A percentile compares a stretch with the other conserved stretches of the same genome.
Evolutionary conservation across 2,329 filamentous ascomycete genomes (phyloP).

Genomic region (Graphilbum ipis-grandicollis): DNA sequence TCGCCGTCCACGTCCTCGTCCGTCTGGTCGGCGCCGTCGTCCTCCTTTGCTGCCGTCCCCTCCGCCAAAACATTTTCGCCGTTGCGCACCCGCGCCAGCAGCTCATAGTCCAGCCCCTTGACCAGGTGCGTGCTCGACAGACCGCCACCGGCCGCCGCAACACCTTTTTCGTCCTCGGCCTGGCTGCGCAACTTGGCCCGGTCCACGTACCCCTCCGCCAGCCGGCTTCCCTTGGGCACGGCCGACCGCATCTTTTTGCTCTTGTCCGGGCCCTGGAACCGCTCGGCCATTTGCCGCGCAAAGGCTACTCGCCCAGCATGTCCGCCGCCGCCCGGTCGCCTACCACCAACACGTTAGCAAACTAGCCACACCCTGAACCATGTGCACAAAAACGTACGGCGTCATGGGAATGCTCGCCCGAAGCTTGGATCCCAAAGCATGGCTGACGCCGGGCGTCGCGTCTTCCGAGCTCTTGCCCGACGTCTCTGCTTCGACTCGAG

Average conservation of each 20-base stretch:
- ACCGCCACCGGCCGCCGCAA: conserved; percentile 70
- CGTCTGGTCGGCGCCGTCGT: conserved; percentile 14
- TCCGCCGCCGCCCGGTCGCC: conserved; percentile 46
- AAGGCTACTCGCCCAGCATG: conserved; percentile 48
- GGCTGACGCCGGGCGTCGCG: too few relatives aligned
- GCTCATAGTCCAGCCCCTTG: conserved; percentile 76
- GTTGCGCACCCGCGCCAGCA: conserved; percentile 50
- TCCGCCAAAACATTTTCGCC: conserved; percentile 47
- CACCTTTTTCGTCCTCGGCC: conserved; percentile 32
- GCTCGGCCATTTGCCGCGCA: conserved; percentile 67
- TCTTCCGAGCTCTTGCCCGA: too few relatives aligned
- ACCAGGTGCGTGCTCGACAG: conserved; percentile 68
- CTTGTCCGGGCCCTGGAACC: conserved; percentile 35
- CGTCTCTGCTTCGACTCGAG: too few relatives aligned
- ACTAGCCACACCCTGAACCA: too few relatives aligned
- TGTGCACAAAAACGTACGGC: too few relatives aligned
- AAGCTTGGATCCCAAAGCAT: conserved; percentile 58
- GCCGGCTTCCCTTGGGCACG: conserved; percentile 65
- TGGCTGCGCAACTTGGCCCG: conserved; percentile 44
- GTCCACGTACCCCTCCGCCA: conserved; percentile 71
- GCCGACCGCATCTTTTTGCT: conserved; percentile 62
- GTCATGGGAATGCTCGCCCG: conserved; percentile 85
- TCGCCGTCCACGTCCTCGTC: conserved; percentile 47
- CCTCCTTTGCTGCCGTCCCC: conserved; percentile 11
- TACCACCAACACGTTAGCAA: conserved; percentile 15